Conservation (phyloP, 2,329 filamentous ascomycete genomes). For the Oidium heveae region DNA sequence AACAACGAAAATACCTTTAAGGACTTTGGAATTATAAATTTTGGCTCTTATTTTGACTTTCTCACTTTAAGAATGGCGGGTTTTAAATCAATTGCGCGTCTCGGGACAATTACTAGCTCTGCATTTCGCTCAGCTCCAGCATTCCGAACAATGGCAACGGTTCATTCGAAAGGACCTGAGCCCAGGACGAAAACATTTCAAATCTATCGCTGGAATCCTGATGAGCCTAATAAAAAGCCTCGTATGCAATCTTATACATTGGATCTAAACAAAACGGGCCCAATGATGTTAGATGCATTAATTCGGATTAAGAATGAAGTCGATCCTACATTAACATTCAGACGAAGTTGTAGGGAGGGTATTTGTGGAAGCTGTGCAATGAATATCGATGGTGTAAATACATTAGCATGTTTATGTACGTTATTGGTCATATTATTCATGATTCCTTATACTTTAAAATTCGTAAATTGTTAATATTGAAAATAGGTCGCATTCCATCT, state of each 20-base stretch:
- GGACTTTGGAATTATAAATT: too few species aligned
- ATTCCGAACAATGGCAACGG: slow-evolving; percentile 7
- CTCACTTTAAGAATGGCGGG: slow-evolving; percentile 9
- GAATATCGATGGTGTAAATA: slow-evolving; percentile 99
- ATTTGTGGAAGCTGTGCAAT: slow-evolving; percentile 98
- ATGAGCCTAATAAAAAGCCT: slow-evolving; percentile 76
- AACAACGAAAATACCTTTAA: too few species aligned
- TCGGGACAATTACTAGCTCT: slow-evolving; percentile 6
- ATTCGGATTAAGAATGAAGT: slow-evolving; percentile 98
- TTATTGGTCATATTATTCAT: too few species aligned
- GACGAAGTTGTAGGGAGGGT: slow-evolving; percentile 86
- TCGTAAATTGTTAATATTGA: too few species aligned
- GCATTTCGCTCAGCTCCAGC: slow-evolving; percentile 4
- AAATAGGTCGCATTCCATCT: slow-evolving; percentile 82
- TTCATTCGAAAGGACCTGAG: slow-evolving; percentile 28
- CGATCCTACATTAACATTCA: slow-evolving; percentile 88
- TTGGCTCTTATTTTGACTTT: too few species aligned
- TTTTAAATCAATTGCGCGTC: slow-evolving; percentile 8
- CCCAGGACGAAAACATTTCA: slow-evolving; percentile 79
- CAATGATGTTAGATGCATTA: slow-evolving; percentile 91
- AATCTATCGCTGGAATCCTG: slow-evolving; percentile 97
- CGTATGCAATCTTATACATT: slow-evolving; percentile 85
- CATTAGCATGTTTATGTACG: slow-evolving; percentile 88
- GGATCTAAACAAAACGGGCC: slow-evolving; percentile 95
- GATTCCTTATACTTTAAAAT: neutral